Evolutionary conservation across 352 stramenopile genomes (phyloP), one percentile per base, ranked within the genome.

Genomic region (Pythium volutum): DNA sequence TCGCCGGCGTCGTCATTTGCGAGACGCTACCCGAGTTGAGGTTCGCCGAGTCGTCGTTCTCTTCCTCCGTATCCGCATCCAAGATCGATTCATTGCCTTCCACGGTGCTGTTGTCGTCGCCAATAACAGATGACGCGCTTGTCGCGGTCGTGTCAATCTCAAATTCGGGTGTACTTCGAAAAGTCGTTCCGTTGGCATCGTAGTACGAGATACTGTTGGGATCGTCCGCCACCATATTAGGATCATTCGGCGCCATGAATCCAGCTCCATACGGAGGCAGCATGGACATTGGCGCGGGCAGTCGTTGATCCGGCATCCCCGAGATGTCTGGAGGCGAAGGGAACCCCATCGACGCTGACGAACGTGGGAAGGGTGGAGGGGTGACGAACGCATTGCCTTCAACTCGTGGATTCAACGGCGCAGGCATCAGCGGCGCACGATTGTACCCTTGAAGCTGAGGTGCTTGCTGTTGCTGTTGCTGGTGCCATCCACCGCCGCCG

Each of bases 171-270:
- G 66, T 59, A 48, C 74, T 82, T 23, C 83, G 80, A 50, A 79
- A 92, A 0, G 77, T 83, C 34, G 79, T 87, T 18, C 66, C 79
- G 18, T 89, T 88, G 3, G 80, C 74, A 52, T 89, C 80, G 39
- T 81, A 91, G 54, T 77, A 91, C 52, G 73, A 76, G 18, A 89
- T 71, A n/a, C 76, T 73, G 27, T 73, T 79, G 23, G 59, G 47
- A 57, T 81, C 71, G 16, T 45, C 41, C 45, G 71, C 51, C 11
- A 70, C 59, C 3, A 87, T 50, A 38, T 70, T 83, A 1, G 75
- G 67, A 12, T 89, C 75, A 47, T 91, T 91, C 0, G 76, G 68
- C 12, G 82, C 73, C 11, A 89, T 75, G 45, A 91, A 89, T 14
- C 59, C 71, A 14, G 20, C 39, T 43, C 67, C 67, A 36, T 49